Base-by-base conservation (phyloP, 2,329 filamentous ascomycete species). In the Claviceps citrina region DNA sequence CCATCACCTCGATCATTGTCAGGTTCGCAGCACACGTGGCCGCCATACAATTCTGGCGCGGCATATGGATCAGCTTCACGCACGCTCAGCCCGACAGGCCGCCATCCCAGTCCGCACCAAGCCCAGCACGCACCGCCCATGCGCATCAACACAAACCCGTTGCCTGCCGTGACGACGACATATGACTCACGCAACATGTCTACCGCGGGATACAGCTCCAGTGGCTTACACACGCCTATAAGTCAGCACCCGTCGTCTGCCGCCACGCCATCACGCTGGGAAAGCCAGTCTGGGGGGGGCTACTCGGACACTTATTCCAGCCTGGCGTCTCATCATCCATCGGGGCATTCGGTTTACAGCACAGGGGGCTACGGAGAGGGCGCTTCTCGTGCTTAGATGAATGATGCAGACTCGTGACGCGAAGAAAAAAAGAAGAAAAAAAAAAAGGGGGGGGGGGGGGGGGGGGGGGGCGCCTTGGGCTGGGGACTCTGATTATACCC, bases 1-100 rank as follows among this genome's bases (percentile, higher is more conserved):
- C 61, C 68, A 0, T 74, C 70, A 7, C 70, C 71, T 0, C 61
- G 71, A 1, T 70, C 70, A 2, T 56, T 74, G 2, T 62, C 66
- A 0, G 66, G 67, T 2, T 63, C 63, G 1, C 59, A 64, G 4
- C 55, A 66, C 1, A 58, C 59, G n/a, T 75, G 71, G 71, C 58
- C 58, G 1, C 54, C 62, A 0, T 72, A 71, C 49, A 55, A 61
- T 12, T 48, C 59, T 2, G 49, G 52, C 6, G 49, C 55, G 2
- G 47, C 54, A 10, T 63, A 62, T 42, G 51, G 53, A 2, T 54
- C 59, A 1, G 49, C 53, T 1, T 45, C 57, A 7, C 64, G 69
- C n/a, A 59, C 67, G 0, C 54, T 74, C 25, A 63, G 60, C 44
- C 60, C 60, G 4, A 51, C 47, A 39, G 48, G 60, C 30, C 54